Conservation (phyloP, 345 rosid genomes). For the Salix exigua region DNA sequence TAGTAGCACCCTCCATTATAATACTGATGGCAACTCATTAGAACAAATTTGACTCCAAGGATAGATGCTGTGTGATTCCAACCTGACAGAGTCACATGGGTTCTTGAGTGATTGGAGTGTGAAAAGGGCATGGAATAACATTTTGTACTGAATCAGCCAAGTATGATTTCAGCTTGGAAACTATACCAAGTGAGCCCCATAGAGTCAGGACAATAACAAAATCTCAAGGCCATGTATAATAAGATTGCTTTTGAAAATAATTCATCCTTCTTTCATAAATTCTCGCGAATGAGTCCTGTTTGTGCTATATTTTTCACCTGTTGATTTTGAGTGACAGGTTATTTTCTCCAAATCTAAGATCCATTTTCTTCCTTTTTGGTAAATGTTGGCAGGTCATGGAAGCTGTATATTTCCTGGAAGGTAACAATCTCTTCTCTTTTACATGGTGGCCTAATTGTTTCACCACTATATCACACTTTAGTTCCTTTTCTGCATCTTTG, state of each 20-base stretch:
- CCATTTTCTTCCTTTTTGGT: conserved; percentile 16
- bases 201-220: conserved; percentile 1
- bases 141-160: conserved; percentile 4
- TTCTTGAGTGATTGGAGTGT: conserved; percentile 20
- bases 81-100: conserved; percentile 37
- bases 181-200: conserved; percentile 20
- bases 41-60: conserved; percentile 23
- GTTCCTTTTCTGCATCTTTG: background rate
- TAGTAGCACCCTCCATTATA: background rate
- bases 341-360: conserved; percentile 3
- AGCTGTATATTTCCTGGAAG: conserved; percentile 95
- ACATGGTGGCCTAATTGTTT: background rate
- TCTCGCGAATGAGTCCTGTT: conserved; percentile 12
- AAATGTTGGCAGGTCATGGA: conserved; percentile 69
- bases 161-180: conserved; percentile 11
- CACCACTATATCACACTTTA: background rate
- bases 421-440: conserved; percentile 34
- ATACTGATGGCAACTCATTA: conserved; percentile 8
- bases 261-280: conserved; percentile 3
- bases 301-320: background rate
- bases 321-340: background rate
- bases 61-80: conserved; percentile 16
- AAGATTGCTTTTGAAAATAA: conserved; percentile 14
- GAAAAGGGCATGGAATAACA: conserved; percentile 18
- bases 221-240: background rate